These are phyloP conservation scores for Chionographis japonica DNA, from an alignment of 106 monocot genomes.

Conservation along the genomic window DNA sequence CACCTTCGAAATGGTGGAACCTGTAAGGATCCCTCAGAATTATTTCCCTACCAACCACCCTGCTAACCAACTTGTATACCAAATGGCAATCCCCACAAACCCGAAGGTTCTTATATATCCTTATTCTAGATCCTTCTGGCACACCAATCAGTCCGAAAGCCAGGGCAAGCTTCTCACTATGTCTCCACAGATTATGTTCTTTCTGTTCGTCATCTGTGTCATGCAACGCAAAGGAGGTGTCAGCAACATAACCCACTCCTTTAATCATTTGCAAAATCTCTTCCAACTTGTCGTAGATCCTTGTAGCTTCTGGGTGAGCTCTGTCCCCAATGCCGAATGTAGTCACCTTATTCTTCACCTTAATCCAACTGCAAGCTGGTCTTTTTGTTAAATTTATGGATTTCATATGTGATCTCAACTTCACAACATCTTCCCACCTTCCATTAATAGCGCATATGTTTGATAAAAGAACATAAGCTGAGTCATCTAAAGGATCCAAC, in stretches of 20 bases:
- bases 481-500: conserved; percentile 71
- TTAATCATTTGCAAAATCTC: conserved; percentile 51
- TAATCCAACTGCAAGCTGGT: conserved; percentile 88
- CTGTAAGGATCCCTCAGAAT: conserved; percentile 72
- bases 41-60: conserved; percentile 32
- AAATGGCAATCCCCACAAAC: conserved; percentile 84
- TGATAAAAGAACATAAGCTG: conserved; percentile 86
- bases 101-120: conserved; percentile 71
- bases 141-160: conserved; percentile 57
- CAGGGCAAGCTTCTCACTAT: conserved; percentile 72
- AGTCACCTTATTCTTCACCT: conserved; percentile 61
- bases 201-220: conserved; percentile 84
- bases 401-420: conserved; percentile 58
- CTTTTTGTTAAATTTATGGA: conserved; percentile 59
- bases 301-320: conserved; percentile 26
- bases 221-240: conserved; percentile 57
- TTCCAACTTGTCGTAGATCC: conserved; percentile 51
- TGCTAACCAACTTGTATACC: conserved; percentile 67
- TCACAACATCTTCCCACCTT: conserved; percentile 69
- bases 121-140: conserved; percentile 48
- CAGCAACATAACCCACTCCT: conserved; percentile 50
- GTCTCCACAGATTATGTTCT: conserved; percentile 68
- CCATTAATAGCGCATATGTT: conserved; percentile 65
- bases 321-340: conserved; percentile 56
- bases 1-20: conserved; percentile 67